Conservation (phyloP, 345 rosid species). For the Litchi chinensis region DNA sequence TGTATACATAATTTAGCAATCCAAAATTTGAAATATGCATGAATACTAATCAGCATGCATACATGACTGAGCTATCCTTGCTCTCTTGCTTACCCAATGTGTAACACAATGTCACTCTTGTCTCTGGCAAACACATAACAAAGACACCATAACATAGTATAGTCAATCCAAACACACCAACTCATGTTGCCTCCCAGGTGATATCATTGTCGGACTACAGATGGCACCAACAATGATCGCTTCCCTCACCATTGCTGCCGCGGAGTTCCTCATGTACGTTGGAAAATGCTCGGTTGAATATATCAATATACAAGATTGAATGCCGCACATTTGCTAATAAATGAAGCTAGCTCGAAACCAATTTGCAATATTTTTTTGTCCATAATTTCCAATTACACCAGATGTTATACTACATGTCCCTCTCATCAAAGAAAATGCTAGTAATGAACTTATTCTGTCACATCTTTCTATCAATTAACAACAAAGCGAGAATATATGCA, state of each 20-base stretch:
- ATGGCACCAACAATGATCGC: slow-evolving; percentile 28
- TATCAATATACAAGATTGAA: slow-evolving; percentile 43
- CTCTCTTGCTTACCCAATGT: slow-evolving; percentile 32
- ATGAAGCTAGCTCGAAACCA: slow-evolving; percentile 51
- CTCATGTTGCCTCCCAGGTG: background rate
- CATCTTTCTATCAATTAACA: slow-evolving; percentile 29
- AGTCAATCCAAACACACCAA: slow-evolving; percentile 24
- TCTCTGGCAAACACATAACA: slow-evolving; percentile 23
- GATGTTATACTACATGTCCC: slow-evolving; percentile 40
- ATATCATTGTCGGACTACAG: slow-evolving; percentile 25
- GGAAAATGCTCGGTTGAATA: slow-evolving; percentile 54
- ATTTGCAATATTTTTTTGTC: slow-evolving; percentile 20
- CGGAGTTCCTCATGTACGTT: slow-evolving; percentile 48
- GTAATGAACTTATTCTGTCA: slow-evolving; percentile 38
- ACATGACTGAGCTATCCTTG: background rate
- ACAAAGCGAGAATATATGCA: slow-evolving; percentile 33
- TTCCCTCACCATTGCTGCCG: slow-evolving; percentile 48
- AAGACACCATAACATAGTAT: slow-evolving; percentile 20
- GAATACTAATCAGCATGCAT: background rate
- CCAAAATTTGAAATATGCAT: too few species aligned
- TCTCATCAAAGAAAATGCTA: slow-evolving; percentile 32
- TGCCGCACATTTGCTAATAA: slow-evolving; percentile 46
- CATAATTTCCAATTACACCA: slow-evolving; percentile 17
- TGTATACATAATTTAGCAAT: too few species aligned
- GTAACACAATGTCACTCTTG: slow-evolving; percentile 18